Evolutionary conservation across 176 grass and related monocot genomes (phyloP), one percentile per base, ranked within the genome.

Genomic region (Musa troglodytarum): DNA sequence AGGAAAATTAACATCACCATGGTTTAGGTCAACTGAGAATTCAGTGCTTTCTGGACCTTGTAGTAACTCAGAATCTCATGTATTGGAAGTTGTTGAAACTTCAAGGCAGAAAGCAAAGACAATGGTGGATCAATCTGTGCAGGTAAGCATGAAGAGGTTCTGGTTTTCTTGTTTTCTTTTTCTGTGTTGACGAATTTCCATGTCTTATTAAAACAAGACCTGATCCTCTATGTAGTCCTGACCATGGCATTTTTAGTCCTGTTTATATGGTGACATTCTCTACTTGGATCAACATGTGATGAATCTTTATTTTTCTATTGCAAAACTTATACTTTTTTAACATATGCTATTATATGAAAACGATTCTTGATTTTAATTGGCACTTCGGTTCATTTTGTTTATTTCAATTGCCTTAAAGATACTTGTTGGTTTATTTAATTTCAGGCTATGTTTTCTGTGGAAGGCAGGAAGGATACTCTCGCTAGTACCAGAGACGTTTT

Each of bases 21-120:
- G 52, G 16, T 51, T 76, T 68, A 63, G 77, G 65, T 52, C 59
- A 0, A 28, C 2, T 10, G 64, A 72, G 71, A 67, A 51, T 24
- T 29, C 49, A 68, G 63, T 56, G 63, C 71, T 72, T 55, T 24
- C 55, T 72, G 74, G 52, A 68, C 49, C 19, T 52, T 69, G 66
- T 67, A 20, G 34, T 34, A 83, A 83, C 6, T 26, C 74, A 67
- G 80, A 76, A 63, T 87, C 82, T 68, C 53, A 63, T 63, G n/a
- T 85, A 69, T 21, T 76, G 71, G 53, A 83, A 68, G 80, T 88
- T 87, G 26, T 83, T 56, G 49, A 83, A 85, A 83, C 11, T 1
- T 88, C 82, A 19, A 20, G 82, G 53, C 74, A 51, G 25, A 56
- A 88, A 79, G 89, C 89, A 61, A 85, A 71, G 50, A 74, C 63